Percentiles rank a stretch among this genome's conserved stretches.
These are phyloP conservation scores for Toxicodendron radicans DNA, from an alignment of 345 rosid genomes.

Conservation along the genomic window DNA sequence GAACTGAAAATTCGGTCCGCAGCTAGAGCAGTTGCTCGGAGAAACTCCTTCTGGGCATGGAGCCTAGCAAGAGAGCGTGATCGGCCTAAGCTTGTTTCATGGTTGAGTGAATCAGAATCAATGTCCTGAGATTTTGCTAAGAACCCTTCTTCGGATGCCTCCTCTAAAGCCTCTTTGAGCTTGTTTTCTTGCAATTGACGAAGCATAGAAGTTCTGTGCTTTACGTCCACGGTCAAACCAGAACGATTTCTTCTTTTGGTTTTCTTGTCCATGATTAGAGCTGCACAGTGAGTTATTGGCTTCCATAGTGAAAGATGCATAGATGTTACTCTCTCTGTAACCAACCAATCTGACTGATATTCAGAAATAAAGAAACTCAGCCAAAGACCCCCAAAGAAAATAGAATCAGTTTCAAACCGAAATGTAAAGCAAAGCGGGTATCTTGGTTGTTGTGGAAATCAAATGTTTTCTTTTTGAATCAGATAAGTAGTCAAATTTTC, in stretches of 20 bases:
- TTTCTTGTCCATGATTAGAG: conserved; percentile 70
- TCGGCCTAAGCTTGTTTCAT: conserved; percentile 55
- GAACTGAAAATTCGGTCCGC: conserved; percentile 52
- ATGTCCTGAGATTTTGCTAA: conserved; percentile 69
- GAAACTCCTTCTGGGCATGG: conserved; percentile 75
- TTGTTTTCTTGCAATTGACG: conserved; percentile 74
- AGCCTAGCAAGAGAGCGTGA: conserved; percentile 88
- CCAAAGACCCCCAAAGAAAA: conserved; percentile 19
- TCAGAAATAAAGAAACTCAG: conserved; percentile 17
- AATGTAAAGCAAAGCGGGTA: conserved; percentile 25
- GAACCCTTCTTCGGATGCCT: conserved; percentile 84
- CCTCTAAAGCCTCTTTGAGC: conserved; percentile 85
- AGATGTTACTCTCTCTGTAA: conserved; percentile 30
- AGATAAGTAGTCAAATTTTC: neutral
- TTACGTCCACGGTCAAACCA: conserved; percentile 44
- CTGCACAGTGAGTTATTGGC: conserved; percentile 78
- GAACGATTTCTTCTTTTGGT: conserved; percentile 55
- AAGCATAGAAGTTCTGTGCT: conserved; percentile 47
- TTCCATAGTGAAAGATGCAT: conserved; percentile 92
- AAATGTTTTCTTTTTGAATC: conserved; percentile 24
- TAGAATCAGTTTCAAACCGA: conserved; percentile 27
- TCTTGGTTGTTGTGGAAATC: conserved; percentile 26
- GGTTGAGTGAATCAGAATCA: conserved; percentile 45
- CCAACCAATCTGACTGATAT: conserved; percentile 11
- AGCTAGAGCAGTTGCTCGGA: conserved; percentile 73